These are phyloP conservation scores for Pelargonium cotyledonis DNA, from an alignment of 441 rosid genomes.

Conservation along the genomic window DNA sequence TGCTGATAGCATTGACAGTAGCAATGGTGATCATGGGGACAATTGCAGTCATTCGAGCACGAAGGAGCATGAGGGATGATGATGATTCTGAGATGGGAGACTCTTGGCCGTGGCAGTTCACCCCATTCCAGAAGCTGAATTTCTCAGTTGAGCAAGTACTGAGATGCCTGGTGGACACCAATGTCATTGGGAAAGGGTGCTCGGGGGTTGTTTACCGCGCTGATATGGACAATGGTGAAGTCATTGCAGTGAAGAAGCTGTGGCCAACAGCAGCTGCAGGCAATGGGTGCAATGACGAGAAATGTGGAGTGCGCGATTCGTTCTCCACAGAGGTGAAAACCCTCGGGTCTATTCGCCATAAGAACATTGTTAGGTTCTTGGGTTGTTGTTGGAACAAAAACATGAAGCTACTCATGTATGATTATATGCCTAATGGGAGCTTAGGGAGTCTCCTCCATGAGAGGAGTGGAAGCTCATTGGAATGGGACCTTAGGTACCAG, in stretches of 20 bases:
- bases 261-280: slow-evolving; percentile 60
- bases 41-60: slow-evolving; percentile 53
- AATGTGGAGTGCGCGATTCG: slow-evolving; percentile 60
- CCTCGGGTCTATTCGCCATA: slow-evolving; percentile 86
- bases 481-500: slow-evolving; percentile 82
- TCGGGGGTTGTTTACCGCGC: slow-evolving; percentile 91
- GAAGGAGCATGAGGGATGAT: slow-evolving; percentile 40
- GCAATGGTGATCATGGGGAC: slow-evolving; percentile 67
- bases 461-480: slow-evolving; percentile 60
- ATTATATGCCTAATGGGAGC: slow-evolving; percentile 92
- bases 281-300: slow-evolving; percentile 39
- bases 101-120: slow-evolving; percentile 88
- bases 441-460: slow-evolving; percentile 91
- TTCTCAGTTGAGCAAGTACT: slow-evolving; percentile 81
- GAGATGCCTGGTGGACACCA: slow-evolving; percentile 67
- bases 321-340: slow-evolving; percentile 90
- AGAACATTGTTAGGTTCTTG: slow-evolving; percentile 85
- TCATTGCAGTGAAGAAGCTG: slow-evolving; percentile 90
- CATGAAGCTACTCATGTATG: slow-evolving; percentile 64
- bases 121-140: slow-evolving; percentile 90
- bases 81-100: slow-evolving; percentile 77
- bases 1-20: slow-evolving; percentile 59
- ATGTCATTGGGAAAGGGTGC: slow-evolving; percentile 90
- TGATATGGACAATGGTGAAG: slow-evolving; percentile 74
- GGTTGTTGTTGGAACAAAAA: slow-evolving; percentile 89